These are phyloP conservation scores for Sporothrix brunneoviolacea DNA, from an alignment of 2,329 filamentous ascomycete genomes.

Conservation along the genomic window DNA sequence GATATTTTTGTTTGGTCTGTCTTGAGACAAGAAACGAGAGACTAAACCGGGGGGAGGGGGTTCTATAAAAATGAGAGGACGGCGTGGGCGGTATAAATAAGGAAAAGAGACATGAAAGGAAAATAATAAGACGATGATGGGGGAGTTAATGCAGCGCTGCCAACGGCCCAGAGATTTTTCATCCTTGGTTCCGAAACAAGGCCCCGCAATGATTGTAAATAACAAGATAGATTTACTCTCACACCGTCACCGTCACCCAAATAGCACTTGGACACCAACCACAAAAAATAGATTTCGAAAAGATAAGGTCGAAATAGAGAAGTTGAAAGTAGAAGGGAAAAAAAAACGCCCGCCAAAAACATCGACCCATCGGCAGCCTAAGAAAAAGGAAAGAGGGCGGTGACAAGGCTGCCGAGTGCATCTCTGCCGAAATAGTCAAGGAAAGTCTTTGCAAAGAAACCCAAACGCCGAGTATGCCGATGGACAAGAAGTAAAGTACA, in stretches of 20 bases:
- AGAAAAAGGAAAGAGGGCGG: neutral
- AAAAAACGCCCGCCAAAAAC: conserved; percentile 12
- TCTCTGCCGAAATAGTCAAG: neutral
- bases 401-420: conserved; percentile 1
- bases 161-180: too few species aligned
- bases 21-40: too few species aligned
- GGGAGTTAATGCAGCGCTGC: too few species aligned
- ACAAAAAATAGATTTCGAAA: neutral
- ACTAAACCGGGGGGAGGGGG: too few species aligned
- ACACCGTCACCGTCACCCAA: neutral
- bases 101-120: neutral
- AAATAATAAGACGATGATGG: neutral
- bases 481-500: conserved; percentile 30
- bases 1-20: too few species aligned
- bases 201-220: neutral
- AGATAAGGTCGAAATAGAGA: neutral
- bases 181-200: too few species aligned
- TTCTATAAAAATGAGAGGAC: conserved; percentile 31
- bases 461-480: conserved; percentile 34
- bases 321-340: conserved; percentile 3
- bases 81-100: conserved; percentile 23
- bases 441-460: conserved; percentile 17
- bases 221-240: neutral
- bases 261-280: neutral
- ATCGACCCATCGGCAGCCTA: conserved; percentile 14